A percentile compares a stretch with the other conserved stretches of the same genome.
phyloP scores from a whole-genome alignment of 768 basidiomycete species.

The Erythrobasidium yunnanense region DNA sequence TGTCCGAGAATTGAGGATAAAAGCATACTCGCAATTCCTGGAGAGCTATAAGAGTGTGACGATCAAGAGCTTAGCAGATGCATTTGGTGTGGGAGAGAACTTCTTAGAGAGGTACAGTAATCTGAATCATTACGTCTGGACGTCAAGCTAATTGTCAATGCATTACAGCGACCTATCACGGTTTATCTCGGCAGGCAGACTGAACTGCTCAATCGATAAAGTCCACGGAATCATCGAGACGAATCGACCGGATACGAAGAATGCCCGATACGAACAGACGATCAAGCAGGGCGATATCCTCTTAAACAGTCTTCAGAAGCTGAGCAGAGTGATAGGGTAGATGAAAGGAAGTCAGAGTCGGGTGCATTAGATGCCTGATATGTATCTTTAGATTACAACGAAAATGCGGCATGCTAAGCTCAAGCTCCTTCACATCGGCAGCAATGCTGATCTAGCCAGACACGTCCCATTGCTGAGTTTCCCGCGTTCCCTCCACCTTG shows the following conservation, averaged over 20 bases:
- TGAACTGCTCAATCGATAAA: slow-evolving; percentile 84
- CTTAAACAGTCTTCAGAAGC: slow-evolving; percentile 70
- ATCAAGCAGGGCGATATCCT: slow-evolving; percentile 84
- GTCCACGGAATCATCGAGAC: slow-evolving; percentile 92
- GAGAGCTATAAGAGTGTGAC: slow-evolving; percentile 83
- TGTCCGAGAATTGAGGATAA: slow-evolving; percentile 89
- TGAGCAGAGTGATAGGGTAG: slow-evolving; percentile 67
- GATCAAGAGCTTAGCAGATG: slow-evolving; percentile 66
- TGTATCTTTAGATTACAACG: background rate
- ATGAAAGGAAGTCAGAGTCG: background rate
- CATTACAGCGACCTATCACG: slow-evolving; percentile 68
- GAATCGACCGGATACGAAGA: slow-evolving; percentile 63
- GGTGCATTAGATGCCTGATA: background rate
- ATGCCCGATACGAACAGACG: slow-evolving; percentile 82
- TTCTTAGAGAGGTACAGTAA: slow-evolving; percentile 71
- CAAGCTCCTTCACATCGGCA: no score
- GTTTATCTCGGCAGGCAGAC: slow-evolving; percentile 75
- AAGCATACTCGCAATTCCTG: slow-evolving; percentile 81
- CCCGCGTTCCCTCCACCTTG: no score
- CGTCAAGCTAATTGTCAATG: background rate
- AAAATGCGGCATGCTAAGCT: no score
- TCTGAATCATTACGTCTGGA: background rate
- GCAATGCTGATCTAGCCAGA: no score
- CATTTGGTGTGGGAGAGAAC: slow-evolving; percentile 78
- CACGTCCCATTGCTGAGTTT: no score